Evolutionary conservation across 148 eudicot genomes (phyloP).

Genomic region (Nepenthes mirabilis): DNA sequence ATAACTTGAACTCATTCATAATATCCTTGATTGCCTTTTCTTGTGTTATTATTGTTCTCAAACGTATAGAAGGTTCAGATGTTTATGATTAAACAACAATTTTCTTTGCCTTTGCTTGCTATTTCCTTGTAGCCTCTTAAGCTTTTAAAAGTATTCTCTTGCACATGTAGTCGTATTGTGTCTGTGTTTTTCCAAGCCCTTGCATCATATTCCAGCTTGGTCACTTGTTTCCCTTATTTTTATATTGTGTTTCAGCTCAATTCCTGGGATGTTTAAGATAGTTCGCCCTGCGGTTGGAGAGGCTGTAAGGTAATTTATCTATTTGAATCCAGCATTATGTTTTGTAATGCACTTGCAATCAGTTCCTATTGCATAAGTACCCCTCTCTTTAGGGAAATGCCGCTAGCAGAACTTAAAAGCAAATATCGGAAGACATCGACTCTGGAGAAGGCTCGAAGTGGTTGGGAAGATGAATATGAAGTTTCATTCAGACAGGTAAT

Average conservation of each 20-base stretch:
- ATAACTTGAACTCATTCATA: too few species aligned
- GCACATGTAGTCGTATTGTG: too few species aligned
- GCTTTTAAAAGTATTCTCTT: too few species aligned
- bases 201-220: too few species aligned
- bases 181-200: too few species aligned
- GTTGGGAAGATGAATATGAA: constrained; percentile 92
- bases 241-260: constrained; percentile 35
- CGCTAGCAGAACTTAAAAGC: constrained; percentile 61
- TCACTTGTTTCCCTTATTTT: neutral
- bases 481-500: constrained; percentile 82
- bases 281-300: constrained; percentile 90
- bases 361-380: neutral
- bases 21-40: too few species aligned
- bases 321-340: neutral
- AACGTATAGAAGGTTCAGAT: too few species aligned
- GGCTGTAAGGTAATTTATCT: constrained; percentile 49
- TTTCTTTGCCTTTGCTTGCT: too few species aligned
- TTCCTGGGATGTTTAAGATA: constrained; percentile 64
- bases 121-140: too few species aligned
- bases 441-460: constrained; percentile 67
- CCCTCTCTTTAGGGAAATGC: constrained; percentile 77
- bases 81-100: too few species aligned
- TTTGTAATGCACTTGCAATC: neutral
- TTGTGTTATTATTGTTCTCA: too few species aligned
- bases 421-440: constrained; percentile 73